Base-by-base conservation (phyloP, 2,329 filamentous ascomycete species). In the Aspergillus pseudoterreus region DNA sequence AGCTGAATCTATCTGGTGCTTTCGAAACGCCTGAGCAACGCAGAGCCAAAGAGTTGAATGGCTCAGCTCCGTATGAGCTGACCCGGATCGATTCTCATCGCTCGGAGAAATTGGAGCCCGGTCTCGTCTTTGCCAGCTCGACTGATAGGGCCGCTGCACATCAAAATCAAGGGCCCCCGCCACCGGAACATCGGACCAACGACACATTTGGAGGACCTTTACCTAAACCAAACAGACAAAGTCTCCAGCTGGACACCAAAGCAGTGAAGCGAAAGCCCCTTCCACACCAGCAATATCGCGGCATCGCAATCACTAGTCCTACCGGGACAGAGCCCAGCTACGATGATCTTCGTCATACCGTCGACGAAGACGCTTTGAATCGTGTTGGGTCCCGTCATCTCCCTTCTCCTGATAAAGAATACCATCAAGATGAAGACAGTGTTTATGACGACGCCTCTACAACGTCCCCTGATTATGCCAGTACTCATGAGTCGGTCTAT, bases 381-480 rank as follows among this genome's bases (percentile, higher is more conserved):
- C 71, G 75, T 54, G 70, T 82, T 24, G 66, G 68, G n/a, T 60
- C 66, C 52, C 64, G 60, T 27, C 60, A 52, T 8, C 55, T 63
- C 27, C 54, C 61, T 45, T 67, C 66, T 4, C 64, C 66, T 5
- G 50, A 57, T 6, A 64, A 61, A 39, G 57, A 63, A 32, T 55
- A 48, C 10, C 55, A 47, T 24, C 58, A 58, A 11, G 70, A 73
- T 46, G 70, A 71, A 19, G 73, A 71, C 47, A 71, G 71, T 52
- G 62, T 70, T 53, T 86, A 88, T 52, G 85, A 88, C 54, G 78
- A 80, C 32, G 78, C 77, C 32, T 86, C 85, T 6, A 81, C 82
- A 4, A 77, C 78, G 11, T 86, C 86, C 22, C 88, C 88, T 0
- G 88, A 92, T 66, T 92, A 92, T 71, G 87, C 88, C 6, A 94